Percentiles rank a stretch among this genome's conserved stretches.
These are phyloP conservation scores for Pseudocercospora vitis DNA, from an alignment of 2,329 filamentous ascomycete genomes.

Conservation along the genomic window DNA sequence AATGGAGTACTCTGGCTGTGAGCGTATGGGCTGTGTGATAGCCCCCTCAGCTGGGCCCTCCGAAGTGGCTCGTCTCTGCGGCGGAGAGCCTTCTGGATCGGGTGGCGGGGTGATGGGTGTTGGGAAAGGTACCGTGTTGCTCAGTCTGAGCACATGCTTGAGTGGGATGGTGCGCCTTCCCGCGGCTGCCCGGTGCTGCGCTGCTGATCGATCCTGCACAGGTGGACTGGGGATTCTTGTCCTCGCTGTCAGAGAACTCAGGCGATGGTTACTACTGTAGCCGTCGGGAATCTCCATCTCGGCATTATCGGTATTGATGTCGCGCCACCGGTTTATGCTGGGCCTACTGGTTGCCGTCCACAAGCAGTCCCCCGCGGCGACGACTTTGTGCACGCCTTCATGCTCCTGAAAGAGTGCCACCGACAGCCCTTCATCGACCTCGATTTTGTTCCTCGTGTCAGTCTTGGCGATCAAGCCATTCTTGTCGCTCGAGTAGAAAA, in stretches of 20 bases:
- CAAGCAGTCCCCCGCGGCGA: slow-evolving; percentile 69
- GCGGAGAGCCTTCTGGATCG: slow-evolving; percentile 36
- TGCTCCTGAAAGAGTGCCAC: slow-evolving; percentile 92
- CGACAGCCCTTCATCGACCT: slow-evolving; percentile 84
- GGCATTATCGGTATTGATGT: slow-evolving; percentile 74
- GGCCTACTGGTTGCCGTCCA: slow-evolving; percentile 91
- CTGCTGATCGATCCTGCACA: slow-evolving; percentile 6
- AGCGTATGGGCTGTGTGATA: slow-evolving; percentile 42
- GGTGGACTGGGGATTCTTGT: slow-evolving; percentile 42
- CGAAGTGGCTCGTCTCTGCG: slow-evolving; percentile 59
- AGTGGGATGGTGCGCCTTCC: slow-evolving; percentile 68
- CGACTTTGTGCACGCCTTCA: slow-evolving; percentile 69
- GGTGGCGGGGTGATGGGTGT: slow-evolving; percentile 46
- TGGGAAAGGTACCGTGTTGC: slow-evolving; percentile 78
- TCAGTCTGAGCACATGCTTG: slow-evolving; percentile 76
- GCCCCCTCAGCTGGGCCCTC: slow-evolving; percentile 23
- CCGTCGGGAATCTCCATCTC: slow-evolving; percentile 61
- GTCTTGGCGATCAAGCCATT: slow-evolving; percentile 95
- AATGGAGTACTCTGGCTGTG: slow-evolving; percentile 59
- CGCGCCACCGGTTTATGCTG: slow-evolving; percentile 87
- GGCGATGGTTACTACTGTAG: slow-evolving; percentile 53
- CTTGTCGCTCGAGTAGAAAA: slow-evolving; percentile 94
- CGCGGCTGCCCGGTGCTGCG: slow-evolving; percentile 2
- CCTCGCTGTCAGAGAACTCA: slow-evolving; percentile 50
- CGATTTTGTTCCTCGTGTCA: slow-evolving; percentile 73